These are phyloP conservation scores for Omphalotus olearius DNA, from an alignment of 1,284 basidiomycete species.

Conservation along the genomic window DNA sequence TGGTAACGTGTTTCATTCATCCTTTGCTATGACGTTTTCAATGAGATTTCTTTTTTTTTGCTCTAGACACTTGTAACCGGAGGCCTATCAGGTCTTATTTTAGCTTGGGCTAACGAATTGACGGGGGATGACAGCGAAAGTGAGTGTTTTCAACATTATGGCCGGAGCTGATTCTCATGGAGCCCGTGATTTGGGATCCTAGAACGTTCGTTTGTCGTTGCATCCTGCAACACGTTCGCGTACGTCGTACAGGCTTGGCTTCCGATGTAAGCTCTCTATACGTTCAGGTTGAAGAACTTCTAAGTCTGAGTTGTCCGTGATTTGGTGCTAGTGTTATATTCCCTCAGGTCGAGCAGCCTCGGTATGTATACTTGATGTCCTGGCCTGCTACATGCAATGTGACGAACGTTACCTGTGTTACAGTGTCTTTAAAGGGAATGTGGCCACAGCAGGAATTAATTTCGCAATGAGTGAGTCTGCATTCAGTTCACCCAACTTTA, in stretches of 20 bases:
- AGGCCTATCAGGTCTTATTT: conserved; percentile 33
- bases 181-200: not conserved
- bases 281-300: not conserved
- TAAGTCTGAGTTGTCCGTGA: not conserved
- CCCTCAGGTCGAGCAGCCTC: conserved; percentile 37
- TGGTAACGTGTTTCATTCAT: conserved; percentile 24
- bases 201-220: conserved; percentile 38
- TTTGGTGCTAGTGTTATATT: conserved; percentile 30
- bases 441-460: conserved; percentile 31
- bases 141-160: conserved; percentile 15
- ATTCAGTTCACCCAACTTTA: not conserved
- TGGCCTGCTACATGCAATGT: not conserved
- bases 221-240: conserved; percentile 35
- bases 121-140: conserved; percentile 36
- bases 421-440: conserved; percentile 31
- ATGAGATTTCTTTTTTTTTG: not conserved
- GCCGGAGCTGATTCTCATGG: not conserved
- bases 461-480: conserved; percentile 30
- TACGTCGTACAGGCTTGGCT: conserved; percentile 26
- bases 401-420: too few species aligned
- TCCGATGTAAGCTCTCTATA: conserved; percentile 11
- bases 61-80: conserved; percentile 20
- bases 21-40: not conserved
- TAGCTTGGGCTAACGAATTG: conserved; percentile 39
- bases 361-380: conserved; percentile 10